Conservation (phyloP, 805 yeast genomes). For the Lipomyces spencermartinsiae region DNA sequence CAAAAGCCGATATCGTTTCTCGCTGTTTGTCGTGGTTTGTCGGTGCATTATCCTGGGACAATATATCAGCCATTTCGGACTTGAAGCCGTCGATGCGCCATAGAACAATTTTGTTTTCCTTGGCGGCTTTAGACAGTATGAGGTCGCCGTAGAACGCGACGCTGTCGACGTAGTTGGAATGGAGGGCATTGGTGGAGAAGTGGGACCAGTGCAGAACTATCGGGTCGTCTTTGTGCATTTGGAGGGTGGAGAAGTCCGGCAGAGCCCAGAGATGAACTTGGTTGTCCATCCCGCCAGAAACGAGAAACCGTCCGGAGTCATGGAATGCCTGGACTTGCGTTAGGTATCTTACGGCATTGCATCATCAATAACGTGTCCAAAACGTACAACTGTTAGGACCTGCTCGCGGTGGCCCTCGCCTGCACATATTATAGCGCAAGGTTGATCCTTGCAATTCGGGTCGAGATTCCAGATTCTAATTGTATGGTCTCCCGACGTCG, state of each 20-base stretch:
- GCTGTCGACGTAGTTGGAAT: slow-evolving; percentile 35
- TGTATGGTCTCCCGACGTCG: slow-evolving; percentile 86
- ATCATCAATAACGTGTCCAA: not conserved
- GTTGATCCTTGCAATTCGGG: slow-evolving; percentile 17
- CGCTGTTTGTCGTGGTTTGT: slow-evolving; percentile 30
- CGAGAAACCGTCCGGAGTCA: slow-evolving; percentile 33
- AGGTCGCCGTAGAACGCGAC: slow-evolving; percentile 35
- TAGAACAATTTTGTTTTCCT: slow-evolving; percentile 30
- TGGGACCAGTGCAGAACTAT: slow-evolving; percentile 35
- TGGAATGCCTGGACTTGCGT: slow-evolving; percentile 16
- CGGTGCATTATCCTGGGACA: slow-evolving; percentile 32
- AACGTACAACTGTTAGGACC: slow-evolving; percentile 25
- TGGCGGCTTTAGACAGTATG: slow-evolving; percentile 33
- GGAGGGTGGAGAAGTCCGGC: slow-evolving; percentile 25
- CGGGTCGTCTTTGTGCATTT: slow-evolving; percentile 24
- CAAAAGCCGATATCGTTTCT: slow-evolving; percentile 33
- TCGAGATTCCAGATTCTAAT: slow-evolving; percentile 69
- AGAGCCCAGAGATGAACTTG: slow-evolving; percentile 32
- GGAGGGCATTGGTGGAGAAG: slow-evolving; percentile 25
- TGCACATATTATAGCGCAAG: slow-evolving; percentile 35
- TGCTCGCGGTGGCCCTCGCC: slow-evolving; percentile 37
- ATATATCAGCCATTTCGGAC: slow-evolving; percentile 23
- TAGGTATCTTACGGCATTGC: not conserved
- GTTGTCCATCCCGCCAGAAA: slow-evolving; percentile 37
- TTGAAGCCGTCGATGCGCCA: slow-evolving; percentile 34